Conservation (phyloP, 441 rosid species). For the Erysimum pusillum region DNA sequence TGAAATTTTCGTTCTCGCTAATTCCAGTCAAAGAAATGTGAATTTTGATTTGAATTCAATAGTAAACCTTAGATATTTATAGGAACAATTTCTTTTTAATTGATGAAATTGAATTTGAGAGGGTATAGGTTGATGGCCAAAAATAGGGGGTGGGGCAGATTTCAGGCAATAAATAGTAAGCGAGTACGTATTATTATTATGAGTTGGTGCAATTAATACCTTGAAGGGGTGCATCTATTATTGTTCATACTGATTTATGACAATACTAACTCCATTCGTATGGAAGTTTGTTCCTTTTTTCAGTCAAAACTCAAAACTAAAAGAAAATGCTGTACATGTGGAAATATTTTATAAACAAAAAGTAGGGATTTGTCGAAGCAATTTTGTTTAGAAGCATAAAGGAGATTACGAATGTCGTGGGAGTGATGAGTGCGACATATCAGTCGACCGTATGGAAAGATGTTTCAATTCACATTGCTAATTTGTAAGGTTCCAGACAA, state of each 20-base stretch:
- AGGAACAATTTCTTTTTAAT: background rate
- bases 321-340: background rate
- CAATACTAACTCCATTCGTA: conserved; percentile 20
- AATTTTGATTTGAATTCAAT: background rate
- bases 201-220: conserved; percentile 16
- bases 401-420: conserved; percentile 46
- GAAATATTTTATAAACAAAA: background rate
- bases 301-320: conserved; percentile 2
- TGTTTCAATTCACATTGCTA: conserved; percentile 16
- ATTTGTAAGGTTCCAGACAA: background rate
- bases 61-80: background rate
- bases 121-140: conserved; percentile 9
- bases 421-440: conserved; percentile 73
- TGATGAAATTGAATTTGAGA: background rate
- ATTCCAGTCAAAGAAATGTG: background rate
- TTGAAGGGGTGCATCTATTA: conserved; percentile 7
- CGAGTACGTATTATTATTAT: background rate
- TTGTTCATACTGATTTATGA: conserved; percentile 17
- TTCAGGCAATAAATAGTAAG: conserved; percentile 31
- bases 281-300: conserved; percentile 35
- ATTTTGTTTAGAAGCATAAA: conserved; percentile 17
- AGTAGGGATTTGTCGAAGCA: conserved; percentile 18
- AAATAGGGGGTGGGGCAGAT: background rate
- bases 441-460: conserved; percentile 61
- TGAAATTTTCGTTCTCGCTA: background rate